Conservation (phyloP, 306 rosid genomes). For the Vigna mungo region DNA sequence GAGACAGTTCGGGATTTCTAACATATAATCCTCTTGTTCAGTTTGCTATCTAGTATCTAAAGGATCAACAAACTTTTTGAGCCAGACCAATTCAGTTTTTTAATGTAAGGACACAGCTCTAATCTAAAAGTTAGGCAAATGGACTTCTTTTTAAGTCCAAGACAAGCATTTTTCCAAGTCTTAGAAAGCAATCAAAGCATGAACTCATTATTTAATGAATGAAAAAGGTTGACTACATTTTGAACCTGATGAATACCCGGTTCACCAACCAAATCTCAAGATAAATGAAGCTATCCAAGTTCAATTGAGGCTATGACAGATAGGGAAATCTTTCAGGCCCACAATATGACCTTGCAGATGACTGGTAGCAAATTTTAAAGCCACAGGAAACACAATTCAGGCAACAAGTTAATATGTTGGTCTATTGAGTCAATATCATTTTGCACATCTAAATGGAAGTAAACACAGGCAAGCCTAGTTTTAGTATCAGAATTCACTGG, state of each 20-base stretch:
- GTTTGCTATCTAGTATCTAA: too few species aligned
- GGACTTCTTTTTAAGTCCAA: neutral
- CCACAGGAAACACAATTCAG: too few species aligned
- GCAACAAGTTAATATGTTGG: neutral
- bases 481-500: neutral
- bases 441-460: too few species aligned
- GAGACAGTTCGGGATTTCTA: neutral
- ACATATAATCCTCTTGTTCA: neutral
- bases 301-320: neutral
- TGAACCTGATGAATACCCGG: slow-evolving; percentile 6
- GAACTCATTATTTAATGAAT: neutral
- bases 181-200: slow-evolving; percentile 10
- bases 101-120: neutral
- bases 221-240: neutral
- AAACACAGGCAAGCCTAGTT: too few species aligned
- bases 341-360: neutral
- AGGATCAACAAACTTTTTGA: too few species aligned
- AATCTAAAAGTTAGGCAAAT: neutral
- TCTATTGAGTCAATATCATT: neutral
- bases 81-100: neutral
- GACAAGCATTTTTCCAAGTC: neutral
- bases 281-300: neutral
- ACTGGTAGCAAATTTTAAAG: neutral
- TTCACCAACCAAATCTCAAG: neutral
- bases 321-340: neutral